Evolutionary conservation across 495 filamentous ascomycete species (phyloP).

Genomic region (Trichoderma parareesei): DNA sequence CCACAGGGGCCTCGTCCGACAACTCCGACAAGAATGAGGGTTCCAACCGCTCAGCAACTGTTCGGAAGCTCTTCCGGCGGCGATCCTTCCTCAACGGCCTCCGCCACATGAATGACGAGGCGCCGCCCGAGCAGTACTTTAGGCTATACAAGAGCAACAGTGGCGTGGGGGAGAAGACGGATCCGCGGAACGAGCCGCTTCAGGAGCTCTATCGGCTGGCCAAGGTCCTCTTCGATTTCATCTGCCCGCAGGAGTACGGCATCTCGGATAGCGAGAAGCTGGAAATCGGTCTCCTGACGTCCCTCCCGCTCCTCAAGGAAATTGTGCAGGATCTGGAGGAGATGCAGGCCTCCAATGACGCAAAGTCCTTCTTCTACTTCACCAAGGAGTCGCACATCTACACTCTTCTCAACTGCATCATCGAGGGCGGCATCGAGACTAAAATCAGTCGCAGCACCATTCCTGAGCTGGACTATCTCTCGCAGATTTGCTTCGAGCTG

Average conservation of each 20-base stretch:
- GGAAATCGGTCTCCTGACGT: conserved; percentile 92
- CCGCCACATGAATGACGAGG: conserved; percentile 31
- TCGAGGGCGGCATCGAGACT: conserved; percentile 90
- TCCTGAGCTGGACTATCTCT: conserved; percentile 95
- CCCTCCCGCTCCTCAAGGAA: conserved; percentile 84
- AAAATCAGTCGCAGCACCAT: conserved; percentile 86
- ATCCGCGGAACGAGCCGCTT: conserved; percentile 76
- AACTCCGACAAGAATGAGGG: conserved; percentile 22
- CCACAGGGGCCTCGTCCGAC: conserved; percentile 21
- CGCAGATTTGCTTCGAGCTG: conserved; percentile 93
- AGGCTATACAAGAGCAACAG: conserved; percentile 71
- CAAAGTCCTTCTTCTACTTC: conserved; percentile 96
- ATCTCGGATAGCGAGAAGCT: conserved; percentile 91
- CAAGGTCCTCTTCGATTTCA: conserved; percentile 95
- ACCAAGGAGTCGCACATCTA: conserved; percentile 99
- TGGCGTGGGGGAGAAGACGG: conserved; percentile 66
- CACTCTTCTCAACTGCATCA: conserved; percentile 92
- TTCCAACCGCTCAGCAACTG: conserved; percentile 25
- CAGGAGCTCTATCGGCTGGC: conserved; percentile 86
- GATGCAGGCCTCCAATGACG: conserved; percentile 85
- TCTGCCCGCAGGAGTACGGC: conserved; percentile 96
- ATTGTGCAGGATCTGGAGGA: conserved; percentile 97
- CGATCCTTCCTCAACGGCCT: conserved; percentile 40
- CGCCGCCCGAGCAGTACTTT: conserved; percentile 66
- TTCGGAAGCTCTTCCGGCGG: conserved; percentile 44